Conservation (phyloP, 306 rosid genomes). For the Ceratonia siliqua region DNA sequence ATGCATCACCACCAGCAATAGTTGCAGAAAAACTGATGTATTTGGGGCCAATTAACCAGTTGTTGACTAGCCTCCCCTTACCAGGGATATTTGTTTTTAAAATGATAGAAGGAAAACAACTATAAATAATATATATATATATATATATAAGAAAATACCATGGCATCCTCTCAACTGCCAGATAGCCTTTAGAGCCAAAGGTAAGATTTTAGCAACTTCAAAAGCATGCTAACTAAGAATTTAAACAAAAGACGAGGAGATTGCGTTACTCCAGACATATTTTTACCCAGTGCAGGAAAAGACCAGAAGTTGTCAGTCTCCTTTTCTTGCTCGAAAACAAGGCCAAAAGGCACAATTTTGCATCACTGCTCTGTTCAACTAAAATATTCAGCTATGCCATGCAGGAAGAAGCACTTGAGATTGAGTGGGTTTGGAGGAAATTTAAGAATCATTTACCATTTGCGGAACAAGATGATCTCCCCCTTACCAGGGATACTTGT, state of each 20-base stretch:
- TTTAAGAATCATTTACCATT: conserved; percentile 46
- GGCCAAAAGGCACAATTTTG: conserved; percentile 55
- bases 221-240: conserved; percentile 52
- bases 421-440: conserved; percentile 48
- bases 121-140: conserved; percentile 52
- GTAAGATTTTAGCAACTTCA: conserved; percentile 69
- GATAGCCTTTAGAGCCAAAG: conserved; percentile 70
- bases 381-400: conserved; percentile 51
- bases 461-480: conserved; percentile 42
- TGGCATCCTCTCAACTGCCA: conserved; percentile 72
- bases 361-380: conserved; percentile 72
- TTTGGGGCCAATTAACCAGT: conserved; percentile 89
- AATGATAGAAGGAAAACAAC: conserved; percentile 48
- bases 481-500: conserved; percentile 70
- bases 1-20: conserved; percentile 98
- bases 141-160: conserved; percentile 72
- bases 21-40: conserved; percentile 88
- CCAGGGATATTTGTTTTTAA: conserved; percentile 74
- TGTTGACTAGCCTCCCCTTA: conserved; percentile 94
- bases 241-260: conserved; percentile 65
- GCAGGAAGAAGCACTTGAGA: conserved; percentile 63
- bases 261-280: conserved; percentile 73
- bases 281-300: conserved; percentile 85
- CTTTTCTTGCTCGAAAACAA: conserved; percentile 76
- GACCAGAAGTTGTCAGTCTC: conserved; percentile 76